Conservation (phyloP, 805 yeast species). For the Pichia cabralensis region DNA sequence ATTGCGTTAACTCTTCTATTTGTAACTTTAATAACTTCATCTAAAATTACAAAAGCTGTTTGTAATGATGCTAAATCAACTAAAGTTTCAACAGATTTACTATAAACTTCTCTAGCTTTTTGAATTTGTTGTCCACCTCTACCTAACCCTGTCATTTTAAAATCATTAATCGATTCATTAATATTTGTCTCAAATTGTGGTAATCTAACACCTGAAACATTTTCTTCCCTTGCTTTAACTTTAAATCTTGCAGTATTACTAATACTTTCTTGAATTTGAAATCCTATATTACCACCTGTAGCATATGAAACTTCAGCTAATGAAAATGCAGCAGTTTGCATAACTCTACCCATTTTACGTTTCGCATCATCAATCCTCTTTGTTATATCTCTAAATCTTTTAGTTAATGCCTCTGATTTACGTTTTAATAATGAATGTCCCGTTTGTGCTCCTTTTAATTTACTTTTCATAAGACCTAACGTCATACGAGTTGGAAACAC, state of each 20-base stretch:
- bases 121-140: conserved; percentile 98
- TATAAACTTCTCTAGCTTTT: conserved; percentile 85
- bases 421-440: conserved; percentile 91
- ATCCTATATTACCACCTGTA: conserved; percentile 90
- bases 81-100: conserved; percentile 93
- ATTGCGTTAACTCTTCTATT: conserved; percentile 98
- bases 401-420: conserved; percentile 94
- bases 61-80: conserved; percentile 94
- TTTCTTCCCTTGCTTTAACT: conserved; percentile 87
- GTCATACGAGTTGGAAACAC: conserved; percentile 99
- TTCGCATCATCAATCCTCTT: conserved; percentile 90
- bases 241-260: conserved; percentile 86
- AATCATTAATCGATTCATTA: conserved; percentile 81
- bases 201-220: conserved; percentile 89
- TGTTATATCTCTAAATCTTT: conserved; percentile 92
- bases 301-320: conserved; percentile 96
- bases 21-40: conserved; percentile 95
- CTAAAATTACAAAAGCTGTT: conserved; percentile 92
- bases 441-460: conserved; percentile 93
- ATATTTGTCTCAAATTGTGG: conserved; percentile 87
- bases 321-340: conserved; percentile 97
- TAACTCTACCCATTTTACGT: conserved; percentile 94
- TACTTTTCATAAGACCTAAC: conserved; percentile 85
- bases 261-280: conserved; percentile 83
- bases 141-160: conserved; percentile 93